A percentile compares a stretch with the other conserved stretches of the same genome.
phyloP scores from a whole-genome alignment of 768 basidiomycete genomes.

The Boletus fagicola region DNA sequence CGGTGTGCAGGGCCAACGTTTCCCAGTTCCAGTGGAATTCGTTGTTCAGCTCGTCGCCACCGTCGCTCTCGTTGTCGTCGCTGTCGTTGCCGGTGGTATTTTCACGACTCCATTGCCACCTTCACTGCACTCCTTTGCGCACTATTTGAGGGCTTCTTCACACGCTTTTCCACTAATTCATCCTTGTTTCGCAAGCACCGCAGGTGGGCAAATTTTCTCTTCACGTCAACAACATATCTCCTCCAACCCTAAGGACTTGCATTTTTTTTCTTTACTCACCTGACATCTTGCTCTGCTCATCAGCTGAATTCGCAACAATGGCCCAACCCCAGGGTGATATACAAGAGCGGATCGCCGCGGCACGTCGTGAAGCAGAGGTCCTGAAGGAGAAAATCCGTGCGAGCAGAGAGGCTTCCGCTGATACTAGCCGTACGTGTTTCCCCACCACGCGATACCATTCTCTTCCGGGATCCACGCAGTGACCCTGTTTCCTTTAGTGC shows the following conservation, averaged over 20 bases:
- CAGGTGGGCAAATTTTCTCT: slow-evolving; percentile 31
- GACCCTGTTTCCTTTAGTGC: slow-evolving; percentile 53
- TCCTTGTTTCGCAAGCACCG: slow-evolving; percentile 30
- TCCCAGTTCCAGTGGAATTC: slow-evolving; percentile 16
- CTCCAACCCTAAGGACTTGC: not conserved
- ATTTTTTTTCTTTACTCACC: not conserved
- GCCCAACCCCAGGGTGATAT: slow-evolving; percentile 82
- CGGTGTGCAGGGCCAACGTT: slow-evolving; percentile 15
- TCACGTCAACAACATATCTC: slow-evolving; percentile 10
- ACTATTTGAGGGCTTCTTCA: slow-evolving; percentile 22
- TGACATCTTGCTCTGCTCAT: not conserved
- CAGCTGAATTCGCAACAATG: slow-evolving; percentile 42
- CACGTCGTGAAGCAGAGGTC: slow-evolving; percentile 93
- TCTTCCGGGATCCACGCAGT: slow-evolving; percentile 9
- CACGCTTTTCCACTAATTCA: slow-evolving; percentile 27
- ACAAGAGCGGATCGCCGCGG: slow-evolving; percentile 92
- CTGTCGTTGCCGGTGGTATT: slow-evolving; percentile 10
- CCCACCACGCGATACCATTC: slow-evolving; percentile 1
- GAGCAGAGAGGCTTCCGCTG: slow-evolving; percentile 95
- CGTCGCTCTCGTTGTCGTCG: slow-evolving; percentile 4
- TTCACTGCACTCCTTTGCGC: slow-evolving; percentile 13
- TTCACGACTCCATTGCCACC: slow-evolving; percentile 9
- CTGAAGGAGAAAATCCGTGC: slow-evolving; percentile 98
- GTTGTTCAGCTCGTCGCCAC: slow-evolving; percentile 11
- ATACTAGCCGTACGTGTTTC: slow-evolving; percentile 82